Conservation (phyloP, 495 filamentous ascomycete genomes). For the Lophiotrema nucula region DNA sequence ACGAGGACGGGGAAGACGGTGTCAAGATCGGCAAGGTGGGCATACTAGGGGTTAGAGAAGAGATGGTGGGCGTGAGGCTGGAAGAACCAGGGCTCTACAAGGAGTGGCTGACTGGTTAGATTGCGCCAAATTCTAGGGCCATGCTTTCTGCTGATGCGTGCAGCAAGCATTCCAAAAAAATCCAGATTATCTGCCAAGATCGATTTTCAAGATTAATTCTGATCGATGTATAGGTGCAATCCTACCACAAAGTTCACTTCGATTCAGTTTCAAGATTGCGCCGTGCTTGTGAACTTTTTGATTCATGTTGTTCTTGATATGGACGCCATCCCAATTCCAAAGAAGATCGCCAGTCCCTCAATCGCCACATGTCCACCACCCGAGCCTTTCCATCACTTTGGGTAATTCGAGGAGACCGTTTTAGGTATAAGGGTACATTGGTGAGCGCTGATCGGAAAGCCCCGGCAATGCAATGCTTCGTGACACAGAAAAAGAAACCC, state of each 20-base stretch:
- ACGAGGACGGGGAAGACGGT: conserved; percentile 47
- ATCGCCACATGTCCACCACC: conserved; percentile 5
- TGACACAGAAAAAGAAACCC: conserved; percentile 22
- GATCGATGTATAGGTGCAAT: too few relatives aligned
- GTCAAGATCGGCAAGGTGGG: conserved; percentile 70
- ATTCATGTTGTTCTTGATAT: conserved; percentile 30
- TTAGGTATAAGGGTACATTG: conserved; percentile 32
- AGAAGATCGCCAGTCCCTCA: conserved; percentile 27
- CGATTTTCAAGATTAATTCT: too few relatives aligned
- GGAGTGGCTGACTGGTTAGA: too few relatives aligned
- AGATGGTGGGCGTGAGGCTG: conserved; percentile 75
- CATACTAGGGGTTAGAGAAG: conserved; percentile 77
- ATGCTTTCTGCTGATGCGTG: too few relatives aligned
- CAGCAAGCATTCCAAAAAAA: too few relatives aligned
- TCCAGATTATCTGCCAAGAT: too few relatives aligned
- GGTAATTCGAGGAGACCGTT: background rate
- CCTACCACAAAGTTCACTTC: too few relatives aligned
- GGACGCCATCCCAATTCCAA: conserved; percentile 31
- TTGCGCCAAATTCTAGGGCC: too few relatives aligned
- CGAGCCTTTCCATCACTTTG: conserved; percentile 1
- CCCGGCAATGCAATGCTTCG: conserved; percentile 35
- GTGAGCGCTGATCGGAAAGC: conserved; percentile 28
- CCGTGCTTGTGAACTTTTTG: conserved; percentile 18
- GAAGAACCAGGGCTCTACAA: conserved; percentile 63
- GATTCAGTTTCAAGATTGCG: too few relatives aligned